phyloP scores from a whole-genome alignment of 768 basidiomycete species.

The Trichaptum fuscoviolaceum region DNA sequence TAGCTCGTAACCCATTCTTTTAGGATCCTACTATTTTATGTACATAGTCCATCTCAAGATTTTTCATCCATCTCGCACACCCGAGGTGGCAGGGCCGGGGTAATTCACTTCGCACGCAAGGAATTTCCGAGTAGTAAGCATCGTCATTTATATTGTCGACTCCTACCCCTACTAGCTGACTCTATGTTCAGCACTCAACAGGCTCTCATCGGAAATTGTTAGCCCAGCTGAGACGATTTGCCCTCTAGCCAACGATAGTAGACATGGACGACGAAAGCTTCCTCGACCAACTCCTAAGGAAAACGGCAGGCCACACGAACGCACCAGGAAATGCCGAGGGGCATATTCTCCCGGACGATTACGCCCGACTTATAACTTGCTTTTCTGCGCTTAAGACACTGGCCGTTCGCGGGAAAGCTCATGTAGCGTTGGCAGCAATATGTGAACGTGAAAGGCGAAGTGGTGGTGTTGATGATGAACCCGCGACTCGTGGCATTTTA shows the following conservation, averaged over 20 bases:
- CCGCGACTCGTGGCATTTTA: conserved; percentile 44
- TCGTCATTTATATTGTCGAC: no score
- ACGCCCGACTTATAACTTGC: conserved; percentile 43
- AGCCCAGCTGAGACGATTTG: not conserved
- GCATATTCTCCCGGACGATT: conserved; percentile 36
- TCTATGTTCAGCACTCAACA: no score
- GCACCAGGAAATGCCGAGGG: not conserved
- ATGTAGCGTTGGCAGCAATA: conserved; percentile 60
- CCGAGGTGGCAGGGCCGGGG: no score
- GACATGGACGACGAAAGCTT: not conserved
- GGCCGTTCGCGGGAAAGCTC: conserved; percentile 58
- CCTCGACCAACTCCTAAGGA: not conserved
- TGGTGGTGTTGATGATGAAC: conserved; percentile 35
- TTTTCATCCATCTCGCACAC: no score
- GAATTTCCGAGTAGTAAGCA: no score
- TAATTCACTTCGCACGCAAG: no score
- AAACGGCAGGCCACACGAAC: not conserved
- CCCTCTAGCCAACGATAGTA: not conserved
- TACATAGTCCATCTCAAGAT: no score
- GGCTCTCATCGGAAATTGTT: conserved; percentile 2
- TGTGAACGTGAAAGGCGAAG: conserved; percentile 53
- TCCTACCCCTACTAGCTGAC: no score
- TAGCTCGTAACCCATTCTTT: no score
- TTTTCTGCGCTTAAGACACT: conserved; percentile 45
- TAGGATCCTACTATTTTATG: no score